These are phyloP conservation scores for Candida michaelii DNA, from an alignment of 805 yeast species.

Conservation along the genomic window DNA sequence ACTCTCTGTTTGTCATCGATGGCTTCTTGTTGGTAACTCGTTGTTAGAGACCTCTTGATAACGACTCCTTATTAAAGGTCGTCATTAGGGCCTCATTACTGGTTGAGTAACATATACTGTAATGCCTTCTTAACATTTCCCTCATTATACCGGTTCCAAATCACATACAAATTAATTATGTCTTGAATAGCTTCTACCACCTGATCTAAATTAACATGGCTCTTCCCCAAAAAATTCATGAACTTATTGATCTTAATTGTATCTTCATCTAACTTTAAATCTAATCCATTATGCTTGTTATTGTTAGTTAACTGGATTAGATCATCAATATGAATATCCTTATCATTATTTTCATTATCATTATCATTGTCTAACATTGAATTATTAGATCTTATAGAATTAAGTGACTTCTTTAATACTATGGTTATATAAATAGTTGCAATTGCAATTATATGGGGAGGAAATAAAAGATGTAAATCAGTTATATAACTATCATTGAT, in stretches of 20 bases:
- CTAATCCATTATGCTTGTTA: neutral
- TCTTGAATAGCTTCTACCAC: slow-evolving; percentile 85
- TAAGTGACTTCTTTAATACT: slow-evolving; percentile 47
- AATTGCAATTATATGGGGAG: slow-evolving; percentile 87
- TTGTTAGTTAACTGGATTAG: neutral
- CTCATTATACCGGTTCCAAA: slow-evolving; percentile 87
- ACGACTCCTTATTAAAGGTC: no score
- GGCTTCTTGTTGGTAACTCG: no score
- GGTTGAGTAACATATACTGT: slow-evolving; percentile 39
- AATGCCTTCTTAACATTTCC: slow-evolving; percentile 49
- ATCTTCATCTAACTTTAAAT: slow-evolving; percentile 32
- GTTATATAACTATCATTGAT: slow-evolving; percentile 88
- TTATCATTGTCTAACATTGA: neutral
- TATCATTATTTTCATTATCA: slow-evolving; percentile 12
- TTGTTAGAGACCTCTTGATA: no score
- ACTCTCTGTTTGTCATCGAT: no score
- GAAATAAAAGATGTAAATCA: slow-evolving; percentile 76
- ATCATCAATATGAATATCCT: neutral
- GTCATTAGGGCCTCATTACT: no score
- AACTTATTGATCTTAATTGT: slow-evolving; percentile 53
- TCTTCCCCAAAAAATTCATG: slow-evolving; percentile 66
- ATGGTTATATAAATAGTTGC: slow-evolving; percentile 80
- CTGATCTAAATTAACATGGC: slow-evolving; percentile 75
- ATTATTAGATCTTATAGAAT: slow-evolving; percentile 16
- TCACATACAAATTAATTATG: slow-evolving; percentile 72